Conservation (phyloP, 768 basidiomycete species). For the Tricholoma matsutake region DNA sequence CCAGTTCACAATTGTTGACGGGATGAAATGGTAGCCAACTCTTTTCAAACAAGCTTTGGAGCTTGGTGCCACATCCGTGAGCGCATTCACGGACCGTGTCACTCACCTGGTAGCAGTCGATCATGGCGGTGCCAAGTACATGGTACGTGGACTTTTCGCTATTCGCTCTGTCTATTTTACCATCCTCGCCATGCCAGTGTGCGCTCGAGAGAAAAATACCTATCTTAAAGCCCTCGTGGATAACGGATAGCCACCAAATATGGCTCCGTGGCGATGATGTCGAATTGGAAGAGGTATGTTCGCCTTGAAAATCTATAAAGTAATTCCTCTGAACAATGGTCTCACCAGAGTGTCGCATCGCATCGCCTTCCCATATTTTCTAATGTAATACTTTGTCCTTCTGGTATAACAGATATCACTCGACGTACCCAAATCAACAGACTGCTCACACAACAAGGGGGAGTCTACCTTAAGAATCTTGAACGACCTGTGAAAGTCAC, state of each 20-base stretch:
- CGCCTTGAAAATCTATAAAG: neutral
- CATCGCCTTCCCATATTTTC: slow-evolving; percentile 75
- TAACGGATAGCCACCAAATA: slow-evolving; percentile 61
- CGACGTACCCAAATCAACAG: slow-evolving; percentile 63
- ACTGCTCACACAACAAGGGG: slow-evolving; percentile 56
- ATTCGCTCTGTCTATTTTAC: slow-evolving; percentile 3
- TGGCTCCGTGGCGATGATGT: slow-evolving; percentile 85
- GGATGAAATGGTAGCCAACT: slow-evolving; percentile 43
- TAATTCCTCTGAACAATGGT: neutral
- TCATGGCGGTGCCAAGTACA: slow-evolving; percentile 85
- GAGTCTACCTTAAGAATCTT: slow-evolving; percentile 69
- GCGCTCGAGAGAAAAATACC: slow-evolving; percentile 79
- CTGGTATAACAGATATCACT: slow-evolving; percentile 66
- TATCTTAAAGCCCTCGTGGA: slow-evolving; percentile 77
- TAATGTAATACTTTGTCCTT: slow-evolving; percentile 65
- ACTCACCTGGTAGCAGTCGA: slow-evolving; percentile 83
- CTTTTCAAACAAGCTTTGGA: slow-evolving; percentile 76
- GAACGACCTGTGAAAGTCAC: slow-evolving; percentile 80
- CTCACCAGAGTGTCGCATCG: slow-evolving; percentile 49
- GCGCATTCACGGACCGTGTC: slow-evolving; percentile 79
- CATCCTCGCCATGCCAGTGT: slow-evolving; percentile 46
- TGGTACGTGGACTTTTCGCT: slow-evolving; percentile 36
- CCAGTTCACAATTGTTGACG: neutral
- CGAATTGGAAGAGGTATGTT: slow-evolving; percentile 56
- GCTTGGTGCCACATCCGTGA: slow-evolving; percentile 69